Evolutionary conservation across 768 basidiomycete species (phyloP), one percentile per base, ranked within the genome.

Genomic region (Hericium rajendrae): DNA sequence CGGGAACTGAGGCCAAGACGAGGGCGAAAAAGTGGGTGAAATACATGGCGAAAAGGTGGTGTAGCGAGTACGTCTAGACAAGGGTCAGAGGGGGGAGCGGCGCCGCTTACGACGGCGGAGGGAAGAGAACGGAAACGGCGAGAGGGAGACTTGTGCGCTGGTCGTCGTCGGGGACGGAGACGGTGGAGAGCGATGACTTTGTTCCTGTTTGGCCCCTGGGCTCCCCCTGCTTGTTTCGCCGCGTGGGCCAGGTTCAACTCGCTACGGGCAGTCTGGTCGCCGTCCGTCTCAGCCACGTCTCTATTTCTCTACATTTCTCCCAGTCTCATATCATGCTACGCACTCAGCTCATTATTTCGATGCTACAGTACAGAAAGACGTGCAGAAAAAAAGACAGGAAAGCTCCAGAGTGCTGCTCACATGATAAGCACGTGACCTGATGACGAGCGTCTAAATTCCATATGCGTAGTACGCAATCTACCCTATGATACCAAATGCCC

Each of bases 1-100:
- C 32, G 65, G 76, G 75, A 20, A 63, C 67, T 39, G 71, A 53
- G 37, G 65, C 71, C 58, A 69, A 63, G 9, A 69, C 37, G 10
- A 61, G 49, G 18, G 69, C 68, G 28, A 72, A 60, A 26, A 67
- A 55, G 53, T 66, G 52, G 28, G 72, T 58, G 18, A 54, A 5
- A 24, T 24, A 46, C 54, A 54, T 54, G 8, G 32, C 13, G 11
- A 18, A 54, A 72, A 59, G 55, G 68, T 38, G 37, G 62, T 51
- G 53, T 66, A 24, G 54, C 61, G 24, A 53, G 69, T 60, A 66
- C 68, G 69, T 46, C 43, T 22, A 46, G 43, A 46, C 4, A 57
- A 20, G 39, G 13, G 38, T 57, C 48, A 54, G 57, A 49, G 54
- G 24, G 59, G 57, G 58, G 55, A 48, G 59, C 48, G 43, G 43